phyloP scores from a whole-genome alignment of 352 stramenopile species.

The Globisporangium cystogenes region DNA sequence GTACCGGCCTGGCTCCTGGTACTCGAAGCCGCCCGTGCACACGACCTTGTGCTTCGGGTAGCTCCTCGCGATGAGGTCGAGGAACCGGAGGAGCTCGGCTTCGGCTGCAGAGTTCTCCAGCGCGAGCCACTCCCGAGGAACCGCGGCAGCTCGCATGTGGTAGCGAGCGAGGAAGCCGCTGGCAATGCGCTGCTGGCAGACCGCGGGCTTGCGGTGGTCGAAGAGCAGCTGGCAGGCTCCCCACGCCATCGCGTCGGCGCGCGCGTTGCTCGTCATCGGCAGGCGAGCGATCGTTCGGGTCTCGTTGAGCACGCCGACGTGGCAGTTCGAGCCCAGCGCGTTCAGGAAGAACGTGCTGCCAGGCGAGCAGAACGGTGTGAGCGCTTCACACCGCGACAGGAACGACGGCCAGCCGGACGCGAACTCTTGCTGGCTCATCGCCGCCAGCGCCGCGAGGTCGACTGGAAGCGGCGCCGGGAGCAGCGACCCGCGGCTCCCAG shows the following conservation, averaged over 20 bases:
- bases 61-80: constrained; percentile 18
- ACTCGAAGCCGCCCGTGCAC: constrained; percentile 17
- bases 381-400: constrained; percentile 12
- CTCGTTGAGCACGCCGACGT: constrained; percentile 9
- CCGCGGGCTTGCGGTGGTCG: constrained; percentile 8
- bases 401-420: constrained; percentile 16
- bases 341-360: constrained; percentile 21
- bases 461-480: constrained; percentile 4
- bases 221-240: constrained; percentile 12
- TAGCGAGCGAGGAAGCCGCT: constrained; percentile 16
- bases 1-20: constrained; percentile 8
- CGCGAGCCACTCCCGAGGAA: constrained; percentile 1
- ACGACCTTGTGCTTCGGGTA: constrained; percentile 11
- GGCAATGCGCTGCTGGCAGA: constrained; percentile 19
- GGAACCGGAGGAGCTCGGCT: constrained; percentile 15
- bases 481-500: constrained; percentile 14
- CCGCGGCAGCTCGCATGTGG: not conserved
- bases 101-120: constrained; percentile 5
- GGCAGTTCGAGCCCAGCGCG: constrained; percentile 14
- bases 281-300: constrained; percentile 12
- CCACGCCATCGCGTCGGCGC: constrained; percentile 18
- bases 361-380: constrained; percentile 14
- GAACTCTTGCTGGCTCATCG: not conserved
- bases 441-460: not conserved
- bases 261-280: constrained; percentile 17